A percentile compares a stretch with the other conserved stretches of the same genome.
Evolutionary conservation across 2,329 filamentous ascomycete species (phyloP).

Genomic region (Laburnicola sp.): DNA sequence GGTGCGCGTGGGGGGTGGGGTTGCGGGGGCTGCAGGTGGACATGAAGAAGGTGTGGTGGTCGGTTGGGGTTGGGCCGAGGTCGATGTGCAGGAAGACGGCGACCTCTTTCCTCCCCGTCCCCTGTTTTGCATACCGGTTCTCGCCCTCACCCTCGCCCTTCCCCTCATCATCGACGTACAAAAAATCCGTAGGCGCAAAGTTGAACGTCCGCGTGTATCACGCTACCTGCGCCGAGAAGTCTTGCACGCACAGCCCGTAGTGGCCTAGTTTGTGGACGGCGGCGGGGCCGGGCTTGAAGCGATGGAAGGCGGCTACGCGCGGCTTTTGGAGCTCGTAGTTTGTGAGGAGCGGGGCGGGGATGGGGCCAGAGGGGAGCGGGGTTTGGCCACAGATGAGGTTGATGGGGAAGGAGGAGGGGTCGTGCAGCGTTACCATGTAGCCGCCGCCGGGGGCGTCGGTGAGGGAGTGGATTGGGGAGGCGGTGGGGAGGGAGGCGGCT

Average conservation of each 20-base stretch:
- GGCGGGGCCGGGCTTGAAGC: slow-evolving; percentile 56
- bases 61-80: slow-evolving; percentile 52
- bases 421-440: slow-evolving; percentile 49
- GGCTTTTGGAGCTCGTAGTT: slow-evolving; percentile 51
- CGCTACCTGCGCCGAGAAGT: slow-evolving; percentile 43
- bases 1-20: slow-evolving; percentile 60
- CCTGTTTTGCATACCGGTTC: no score
- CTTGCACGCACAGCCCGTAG: slow-evolving; percentile 48
- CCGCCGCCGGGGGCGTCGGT: slow-evolving; percentile 58
- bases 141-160: background rate
- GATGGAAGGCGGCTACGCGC: slow-evolving; percentile 54
- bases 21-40: slow-evolving; percentile 27
- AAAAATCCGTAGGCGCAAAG: slow-evolving; percentile 52
- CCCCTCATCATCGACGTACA: slow-evolving; percentile 35
- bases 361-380: slow-evolving; percentile 48
- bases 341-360: slow-evolving; percentile 54
- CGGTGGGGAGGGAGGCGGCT: slow-evolving; percentile 51
- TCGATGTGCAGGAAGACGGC: slow-evolving; percentile 60
- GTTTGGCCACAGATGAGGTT: slow-evolving; percentile 62
- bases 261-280: slow-evolving; percentile 57
- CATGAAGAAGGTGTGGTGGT: slow-evolving; percentile 62
- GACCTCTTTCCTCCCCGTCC: slow-evolving; percentile 38
- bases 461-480: slow-evolving; percentile 55
- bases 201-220: slow-evolving; percentile 56
- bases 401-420: slow-evolving; percentile 61